These are phyloP conservation scores for Geranium rotundifolium DNA, from an alignment of 345 rosid species.

Conservation along the genomic window DNA sequence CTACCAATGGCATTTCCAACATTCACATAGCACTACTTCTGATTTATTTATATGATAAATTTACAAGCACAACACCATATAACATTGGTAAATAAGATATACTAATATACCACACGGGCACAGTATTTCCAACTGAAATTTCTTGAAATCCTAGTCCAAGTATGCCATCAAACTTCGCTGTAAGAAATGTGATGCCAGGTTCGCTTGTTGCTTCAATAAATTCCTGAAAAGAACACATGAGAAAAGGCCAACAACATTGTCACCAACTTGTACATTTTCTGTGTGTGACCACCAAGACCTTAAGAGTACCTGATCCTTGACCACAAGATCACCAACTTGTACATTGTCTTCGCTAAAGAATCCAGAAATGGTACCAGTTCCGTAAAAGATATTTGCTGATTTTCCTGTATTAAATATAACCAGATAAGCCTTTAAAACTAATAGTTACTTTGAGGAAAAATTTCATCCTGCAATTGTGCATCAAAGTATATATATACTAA, in stretches of 20 bases:
- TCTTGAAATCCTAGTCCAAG: slow-evolving; percentile 76
- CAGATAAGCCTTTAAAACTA: slow-evolving; percentile 1
- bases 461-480: neutral
- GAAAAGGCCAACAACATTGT: neutral
- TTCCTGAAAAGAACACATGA: slow-evolving; percentile 32
- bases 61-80: neutral
- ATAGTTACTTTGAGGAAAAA: neutral
- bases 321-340: slow-evolving; percentile 66
- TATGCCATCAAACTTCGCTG: slow-evolving; percentile 79
- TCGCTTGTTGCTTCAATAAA: slow-evolving; percentile 87
- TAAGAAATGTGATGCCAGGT: slow-evolving; percentile 66
- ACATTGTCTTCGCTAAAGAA: slow-evolving; percentile 78
- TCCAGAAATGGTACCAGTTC: slow-evolving; percentile 80
- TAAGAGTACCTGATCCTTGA: slow-evolving; percentile 52
- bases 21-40: neutral
- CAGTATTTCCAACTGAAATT: slow-evolving; percentile 51
- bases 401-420: slow-evolving; percentile 26
- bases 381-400: slow-evolving; percentile 63
- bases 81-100: neutral
- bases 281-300: slow-evolving; percentile 3
- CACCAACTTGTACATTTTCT: neutral
- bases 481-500: too few relatives aligned
- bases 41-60: too few relatives aligned
- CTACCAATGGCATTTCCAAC: neutral
- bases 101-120: slow-evolving; percentile 44